Evolutionary conservation across 306 rosid genomes (phyloP), one percentile per base, ranked within the genome.

Genomic region (Cajanus cajan): DNA sequence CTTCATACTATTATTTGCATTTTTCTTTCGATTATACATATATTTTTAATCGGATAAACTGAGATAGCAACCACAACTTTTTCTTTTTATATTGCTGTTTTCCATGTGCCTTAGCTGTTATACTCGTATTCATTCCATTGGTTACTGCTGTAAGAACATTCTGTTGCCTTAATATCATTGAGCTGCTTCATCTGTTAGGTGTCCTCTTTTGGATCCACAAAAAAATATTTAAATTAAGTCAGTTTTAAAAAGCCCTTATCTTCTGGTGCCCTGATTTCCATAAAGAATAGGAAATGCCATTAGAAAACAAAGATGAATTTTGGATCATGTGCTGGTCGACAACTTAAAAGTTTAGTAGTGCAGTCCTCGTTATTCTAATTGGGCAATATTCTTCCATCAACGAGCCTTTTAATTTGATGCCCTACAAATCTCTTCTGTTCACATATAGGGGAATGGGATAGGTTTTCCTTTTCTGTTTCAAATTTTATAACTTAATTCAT

Each of bases 401-500:
- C 24, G 5, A 10, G 54, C 36, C 28, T 66, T 66, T 43, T 68
- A 24, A 21, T 55, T 24, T 68, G 19, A 31, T 44, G 22, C 81
- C 7, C 4, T 41, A 40, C 34, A 82, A 21, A 41, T n/a, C 15
- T 78, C 54, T 58, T 78, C 58, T 73, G 44, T 59, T 28, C 45
- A 48, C n/a, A 28, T 9, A 15, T 2, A 24, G 12, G 40, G 33
- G 50, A 68, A 67, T 39, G 13, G 65, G 36, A 73, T 67, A 31
- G 4, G 66, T 14, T 14, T 14, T 40, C 21, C 44, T 37, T 57
- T 36, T 72, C 31, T 37, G 28, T 74, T 47, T 59, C 25, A 19
- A 61, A 41, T 61, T 63, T 24, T 69, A 37, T 50, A 40, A 54
- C 39, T 54, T 61, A n/a, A 51, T 55, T 78, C 69, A 58, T 64